These are phyloP conservation scores for Trebouxia sp. DNA, from an alignment of 139 green algal genomes.

Conservation along the genomic window DNA sequence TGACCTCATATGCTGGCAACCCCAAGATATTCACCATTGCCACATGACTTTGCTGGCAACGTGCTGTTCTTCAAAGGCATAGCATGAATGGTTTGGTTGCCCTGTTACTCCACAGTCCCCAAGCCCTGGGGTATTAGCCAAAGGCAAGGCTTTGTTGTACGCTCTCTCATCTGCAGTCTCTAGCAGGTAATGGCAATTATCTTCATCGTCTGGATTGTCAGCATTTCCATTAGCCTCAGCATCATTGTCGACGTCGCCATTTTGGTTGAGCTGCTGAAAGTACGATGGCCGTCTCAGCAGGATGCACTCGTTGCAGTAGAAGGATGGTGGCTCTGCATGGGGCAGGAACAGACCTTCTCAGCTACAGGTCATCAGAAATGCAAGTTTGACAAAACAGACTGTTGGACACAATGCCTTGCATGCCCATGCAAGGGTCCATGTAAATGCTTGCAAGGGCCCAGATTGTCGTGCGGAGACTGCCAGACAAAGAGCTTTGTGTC, in stretches of 20 bases:
- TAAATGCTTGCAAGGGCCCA: too few relatives aligned
- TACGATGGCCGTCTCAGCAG: constrained; percentile 8
- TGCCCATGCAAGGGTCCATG: too few relatives aligned
- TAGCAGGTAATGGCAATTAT: background rate
- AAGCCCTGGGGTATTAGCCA: background rate
- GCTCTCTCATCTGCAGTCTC: background rate
- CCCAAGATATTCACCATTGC: background rate
- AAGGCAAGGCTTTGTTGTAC: background rate
- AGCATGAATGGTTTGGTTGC: constrained; percentile 1
- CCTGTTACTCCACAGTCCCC: background rate
- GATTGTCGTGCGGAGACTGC: too few relatives aligned
- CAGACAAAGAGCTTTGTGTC: too few relatives aligned
- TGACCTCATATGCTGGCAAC: too few relatives aligned
- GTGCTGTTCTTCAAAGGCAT: background rate
- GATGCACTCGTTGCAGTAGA: background rate
- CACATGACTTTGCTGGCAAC: background rate
- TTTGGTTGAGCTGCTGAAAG: background rate
- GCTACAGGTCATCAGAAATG: background rate
- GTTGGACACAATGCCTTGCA: too few relatives aligned
- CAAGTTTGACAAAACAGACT: background rate
- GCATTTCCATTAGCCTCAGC: too few relatives aligned
- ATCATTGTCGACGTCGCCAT: background rate
- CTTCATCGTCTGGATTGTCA: too few relatives aligned
- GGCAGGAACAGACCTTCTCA: background rate
- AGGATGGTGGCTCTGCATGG: background rate